These are phyloP conservation scores for Daldinia sp. DNA, from an alignment of 2,329 filamentous ascomycete species.

Conservation along the genomic window DNA sequence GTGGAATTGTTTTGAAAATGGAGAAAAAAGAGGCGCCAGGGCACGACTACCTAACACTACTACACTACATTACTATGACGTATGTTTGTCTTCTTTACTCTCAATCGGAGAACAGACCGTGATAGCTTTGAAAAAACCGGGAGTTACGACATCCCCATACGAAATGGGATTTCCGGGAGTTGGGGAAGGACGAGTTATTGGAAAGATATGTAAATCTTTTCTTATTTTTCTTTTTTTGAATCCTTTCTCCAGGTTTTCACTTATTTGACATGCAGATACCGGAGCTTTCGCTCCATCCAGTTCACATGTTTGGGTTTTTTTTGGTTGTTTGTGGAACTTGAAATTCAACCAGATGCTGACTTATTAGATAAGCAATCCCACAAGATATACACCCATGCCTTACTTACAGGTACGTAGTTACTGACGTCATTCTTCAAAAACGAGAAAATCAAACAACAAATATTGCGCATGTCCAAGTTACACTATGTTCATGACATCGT, in stretches of 20 bases:
- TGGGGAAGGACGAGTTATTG: conserved; percentile 6
- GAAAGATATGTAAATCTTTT: neutral
- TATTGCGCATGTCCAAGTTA: conserved; percentile 5
- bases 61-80: conserved; percentile 24
- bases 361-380: conserved; percentile 4
- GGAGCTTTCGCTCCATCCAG: conserved; percentile 4
- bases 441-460: neutral
- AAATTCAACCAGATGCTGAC: neutral
- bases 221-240: neutral
- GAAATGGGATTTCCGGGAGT: conserved; percentile 19
- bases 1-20: conserved; percentile 1
- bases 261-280: neutral
- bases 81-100: conserved; percentile 6
- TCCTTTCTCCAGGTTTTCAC: neutral
- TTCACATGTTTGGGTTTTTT: neutral
- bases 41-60: neutral
- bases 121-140: neutral
- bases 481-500: neutral
- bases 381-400: neutral
- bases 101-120: conserved; percentile 16
- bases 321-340: neutral
- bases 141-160: neutral
- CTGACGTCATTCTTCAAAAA: conserved; percentile 30
- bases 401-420: neutral
- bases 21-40: neutral